These are phyloP conservation scores for Barnettozyma sucrosica DNA, from an alignment of 805 yeast genomes.

Conservation along the genomic window DNA sequence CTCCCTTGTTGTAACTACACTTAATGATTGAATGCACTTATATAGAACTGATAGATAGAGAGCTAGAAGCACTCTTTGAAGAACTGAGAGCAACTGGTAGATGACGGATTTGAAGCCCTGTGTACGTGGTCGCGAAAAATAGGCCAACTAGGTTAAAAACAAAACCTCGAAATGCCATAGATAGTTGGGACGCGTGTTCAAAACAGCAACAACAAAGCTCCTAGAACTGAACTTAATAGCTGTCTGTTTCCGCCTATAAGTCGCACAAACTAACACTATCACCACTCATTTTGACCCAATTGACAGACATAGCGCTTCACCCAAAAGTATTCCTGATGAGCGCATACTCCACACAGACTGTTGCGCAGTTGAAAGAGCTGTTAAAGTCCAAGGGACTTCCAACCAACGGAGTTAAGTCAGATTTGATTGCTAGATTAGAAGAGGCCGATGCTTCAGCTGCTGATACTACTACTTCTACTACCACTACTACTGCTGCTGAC, in stretches of 20 bases:
- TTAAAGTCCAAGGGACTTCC: constrained; percentile 65
- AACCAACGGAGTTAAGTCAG: constrained; percentile 75
- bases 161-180: not conserved
- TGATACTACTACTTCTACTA: not conserved
- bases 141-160: too few relatives aligned
- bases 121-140: not conserved
- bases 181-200: not conserved
- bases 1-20: constrained; percentile 22
- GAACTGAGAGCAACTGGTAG: too few relatives aligned
- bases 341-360: constrained; percentile 57
- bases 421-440: constrained; percentile 57
- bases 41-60: not conserved
- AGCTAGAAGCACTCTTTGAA: not conserved
- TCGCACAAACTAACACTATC: not conserved
- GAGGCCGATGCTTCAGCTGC: constrained; percentile 39
- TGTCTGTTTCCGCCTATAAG: not conserved
- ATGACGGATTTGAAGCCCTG: not conserved
- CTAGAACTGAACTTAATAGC: not conserved
- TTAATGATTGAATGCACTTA: not conserved
- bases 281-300: not conserved
- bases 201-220: not conserved
- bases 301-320: not conserved
- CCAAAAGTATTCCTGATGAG: not conserved
- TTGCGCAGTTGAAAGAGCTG: constrained; percentile 76
- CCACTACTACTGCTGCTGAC: constrained; percentile 30